These are phyloP conservation scores for Pseudogymnoascus pannorum DNA, from an alignment of 2,329 filamentous ascomycete species.

Conservation along the genomic window DNA sequence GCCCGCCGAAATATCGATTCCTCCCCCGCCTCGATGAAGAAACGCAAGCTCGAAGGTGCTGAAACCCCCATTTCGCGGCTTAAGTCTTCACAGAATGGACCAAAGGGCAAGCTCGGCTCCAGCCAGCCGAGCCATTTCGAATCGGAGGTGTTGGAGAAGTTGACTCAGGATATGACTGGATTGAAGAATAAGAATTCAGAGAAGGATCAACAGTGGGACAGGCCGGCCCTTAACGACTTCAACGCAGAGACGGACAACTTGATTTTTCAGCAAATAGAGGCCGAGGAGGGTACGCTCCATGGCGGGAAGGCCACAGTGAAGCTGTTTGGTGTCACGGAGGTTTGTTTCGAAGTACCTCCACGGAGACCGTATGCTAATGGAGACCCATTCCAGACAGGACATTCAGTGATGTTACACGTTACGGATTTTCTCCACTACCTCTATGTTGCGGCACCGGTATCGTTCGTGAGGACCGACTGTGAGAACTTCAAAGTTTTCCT, in stretches of 20 bases:
- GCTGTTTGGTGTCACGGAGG: slow-evolving; percentile 87
- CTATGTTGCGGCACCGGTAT: slow-evolving; percentile 80
- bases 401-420: slow-evolving; percentile 92
- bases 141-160: slow-evolving; percentile 86
- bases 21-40: slow-evolving; percentile 56
- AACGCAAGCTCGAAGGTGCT: slow-evolving; percentile 67
- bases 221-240: slow-evolving; percentile 54
- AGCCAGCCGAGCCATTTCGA: slow-evolving; percentile 85
- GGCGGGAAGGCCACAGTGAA: slow-evolving; percentile 73
- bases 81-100: slow-evolving; percentile 56
- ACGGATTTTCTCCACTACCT: slow-evolving; percentile 95
- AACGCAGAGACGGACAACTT: slow-evolving; percentile 60
- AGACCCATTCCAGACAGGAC: slow-evolving; percentile 47
- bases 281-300: slow-evolving; percentile 76
- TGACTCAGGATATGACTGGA: slow-evolving; percentile 85
- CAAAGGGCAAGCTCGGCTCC: slow-evolving; percentile 56
- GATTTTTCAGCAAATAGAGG: slow-evolving; percentile 94
- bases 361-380: neutral
- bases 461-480: slow-evolving; percentile 74
- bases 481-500: slow-evolving; percentile 71
- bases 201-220: slow-evolving; percentile 87
- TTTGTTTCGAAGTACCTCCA: slow-evolving; percentile 27
- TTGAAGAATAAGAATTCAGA: slow-evolving; percentile 83
- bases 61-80: slow-evolving; percentile 50
- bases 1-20: slow-evolving; percentile 54